Evolutionary conservation across 2,329 filamentous ascomycete species (phyloP).

Genomic region (Paracoccidioides brasiliensis): DNA sequence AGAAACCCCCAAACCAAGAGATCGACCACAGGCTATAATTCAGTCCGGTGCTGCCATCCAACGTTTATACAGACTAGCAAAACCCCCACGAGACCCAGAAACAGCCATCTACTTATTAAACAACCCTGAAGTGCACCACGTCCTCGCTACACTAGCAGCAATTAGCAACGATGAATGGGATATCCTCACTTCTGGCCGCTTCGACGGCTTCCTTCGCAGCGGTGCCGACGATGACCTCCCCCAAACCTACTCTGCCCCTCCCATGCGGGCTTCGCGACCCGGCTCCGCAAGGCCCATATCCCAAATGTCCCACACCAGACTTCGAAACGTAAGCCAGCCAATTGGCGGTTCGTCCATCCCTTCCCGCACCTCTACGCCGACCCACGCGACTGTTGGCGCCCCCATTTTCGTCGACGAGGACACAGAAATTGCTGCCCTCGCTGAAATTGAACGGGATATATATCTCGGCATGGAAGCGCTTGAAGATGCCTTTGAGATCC

Average conservation of each 20-base stretch:
- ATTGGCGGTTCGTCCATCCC: slow-evolving; percentile 25
- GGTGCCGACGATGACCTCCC: slow-evolving; percentile 54
- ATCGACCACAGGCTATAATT: slow-evolving; percentile 59
- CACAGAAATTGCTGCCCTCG: slow-evolving; percentile 76
- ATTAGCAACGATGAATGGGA: slow-evolving; percentile 95
- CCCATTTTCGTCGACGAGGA: slow-evolving; percentile 88
- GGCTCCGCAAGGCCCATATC: slow-evolving; percentile 19
- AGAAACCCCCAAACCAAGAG: slow-evolving; percentile 50
- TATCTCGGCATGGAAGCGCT: slow-evolving; percentile 88
- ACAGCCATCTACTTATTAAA: slow-evolving; percentile 74
- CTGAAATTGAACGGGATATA: slow-evolving; percentile 86
- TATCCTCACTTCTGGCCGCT: slow-evolving; percentile 81
- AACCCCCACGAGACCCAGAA: slow-evolving; percentile 70
- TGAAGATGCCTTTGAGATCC: slow-evolving; percentile 82
- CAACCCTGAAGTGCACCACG: slow-evolving; percentile 68
- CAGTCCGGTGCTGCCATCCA: slow-evolving; percentile 69
- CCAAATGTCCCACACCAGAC: slow-evolving; percentile 26
- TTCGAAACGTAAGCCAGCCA: slow-evolving; percentile 29
- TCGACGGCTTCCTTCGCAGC: slow-evolving; percentile 91
- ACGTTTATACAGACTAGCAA: slow-evolving; percentile 63
- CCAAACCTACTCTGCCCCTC: slow-evolving; percentile 13
- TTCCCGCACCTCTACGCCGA: slow-evolving; percentile 45
- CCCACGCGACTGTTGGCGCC: slow-evolving; percentile 50
- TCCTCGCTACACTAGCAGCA: slow-evolving; percentile 73
- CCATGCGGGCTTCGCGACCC: slow-evolving; percentile 19